Evolutionary conservation across 1,139 yeast species (phyloP), one percentile per base, ranked within the genome.

Genomic region (Protomyces arabidopsidicola): DNA sequence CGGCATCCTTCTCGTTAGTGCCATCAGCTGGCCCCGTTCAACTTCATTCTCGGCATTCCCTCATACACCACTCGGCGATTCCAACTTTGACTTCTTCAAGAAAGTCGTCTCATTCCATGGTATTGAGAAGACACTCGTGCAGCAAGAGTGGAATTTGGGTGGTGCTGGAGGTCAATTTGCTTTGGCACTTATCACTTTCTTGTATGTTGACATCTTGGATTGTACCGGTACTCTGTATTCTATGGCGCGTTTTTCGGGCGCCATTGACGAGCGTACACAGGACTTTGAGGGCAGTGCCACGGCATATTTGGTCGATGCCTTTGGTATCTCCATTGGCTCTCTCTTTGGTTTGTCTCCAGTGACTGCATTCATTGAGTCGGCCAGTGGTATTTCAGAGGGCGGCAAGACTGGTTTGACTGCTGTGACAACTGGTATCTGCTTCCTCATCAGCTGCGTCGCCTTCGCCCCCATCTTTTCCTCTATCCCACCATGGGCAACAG

Each of bases 401-500:
- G 69, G 69, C 53, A 57, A 53, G 39, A 67, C 69, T 9, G 69
- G 69, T 5, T 20, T 67, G 38, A 65, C 68, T 12, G 68, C 67
- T 22, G 58, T 67, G 36, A 55, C 57, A 35, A 65, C 65, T 27
- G 69, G 69, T 18, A 18, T 67, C 48, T 65, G 69, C 66, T 67
- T 67, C 60, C 66, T 67, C 63, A 66, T 67, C 35, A 60, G 69
- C 16, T 36, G 42, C 9, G 53, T 67, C 48, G 67, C 67, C 55
- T 67, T 67, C 42, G 66, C 69, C 1, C 69, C 69, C 31, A 67
- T 67, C 52, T 67, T 67, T 38, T 67, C 69, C 16, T 67, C 69
- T 4, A 67, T 67, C 42, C 69, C 69, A 3, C 67, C 68, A 2
- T 67, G 69, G 69, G 69, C 69, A 4, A 67, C 69, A 20, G 69